Conservation (phyloP, 2,329 filamentous ascomycete species). For the Sporothrix brasiliensis region DNA sequence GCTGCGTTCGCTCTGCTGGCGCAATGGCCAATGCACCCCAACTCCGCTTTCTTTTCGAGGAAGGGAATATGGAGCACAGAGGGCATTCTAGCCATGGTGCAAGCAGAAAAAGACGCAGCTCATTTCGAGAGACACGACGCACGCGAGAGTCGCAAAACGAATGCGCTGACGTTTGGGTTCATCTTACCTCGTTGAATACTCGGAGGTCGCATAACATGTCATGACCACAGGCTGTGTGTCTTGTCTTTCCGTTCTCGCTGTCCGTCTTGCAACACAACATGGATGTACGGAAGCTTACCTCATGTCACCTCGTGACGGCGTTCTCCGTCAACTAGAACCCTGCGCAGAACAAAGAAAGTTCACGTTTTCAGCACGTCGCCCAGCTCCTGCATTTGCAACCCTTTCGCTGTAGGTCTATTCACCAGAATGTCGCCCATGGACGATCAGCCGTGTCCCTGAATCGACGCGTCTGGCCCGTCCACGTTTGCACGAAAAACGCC, state of each 20-base stretch:
- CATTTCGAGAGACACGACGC: neutral
- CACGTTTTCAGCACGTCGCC: neutral
- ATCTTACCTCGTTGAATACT: no score
- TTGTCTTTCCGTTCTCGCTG: neutral
- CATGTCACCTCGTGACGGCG: neutral
- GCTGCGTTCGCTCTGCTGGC: no score
- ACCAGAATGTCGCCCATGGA: neutral
- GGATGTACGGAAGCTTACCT: neutral
- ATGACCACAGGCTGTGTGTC: neutral
- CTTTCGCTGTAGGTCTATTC: no score
- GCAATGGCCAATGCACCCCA: neutral
- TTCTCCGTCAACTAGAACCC: neutral
- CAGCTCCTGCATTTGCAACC: no score
- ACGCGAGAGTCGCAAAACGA: no score
- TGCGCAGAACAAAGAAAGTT: no score
- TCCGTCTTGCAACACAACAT: neutral
- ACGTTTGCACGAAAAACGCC: neutral
- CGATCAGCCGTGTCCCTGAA: neutral
- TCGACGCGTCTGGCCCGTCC: neutral
- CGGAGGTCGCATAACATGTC: no score
- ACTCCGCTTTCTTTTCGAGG: constrained; percentile 4
- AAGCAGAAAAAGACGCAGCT: constrained; percentile 20
- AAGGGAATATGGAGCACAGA: neutral
- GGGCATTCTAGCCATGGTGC: neutral
- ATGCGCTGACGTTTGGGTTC: no score